Evolutionary conservation across 164 flowering plant genomes (phyloP).

Genomic region (Berberis thunbergii): DNA sequence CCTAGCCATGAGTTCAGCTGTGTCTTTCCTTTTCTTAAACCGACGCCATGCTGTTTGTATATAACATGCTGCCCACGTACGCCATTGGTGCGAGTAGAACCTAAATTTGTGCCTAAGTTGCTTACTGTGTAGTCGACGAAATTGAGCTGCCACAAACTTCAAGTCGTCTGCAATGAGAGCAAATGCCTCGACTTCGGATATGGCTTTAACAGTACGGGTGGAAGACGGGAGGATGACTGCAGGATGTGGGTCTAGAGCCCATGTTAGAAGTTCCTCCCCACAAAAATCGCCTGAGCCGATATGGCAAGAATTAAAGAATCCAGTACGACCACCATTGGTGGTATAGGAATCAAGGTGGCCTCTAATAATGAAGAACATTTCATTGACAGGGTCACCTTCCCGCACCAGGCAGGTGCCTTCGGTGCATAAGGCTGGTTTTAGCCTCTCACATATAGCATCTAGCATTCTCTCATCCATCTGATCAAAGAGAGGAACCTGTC

Average conservation of each 20-base stretch:
- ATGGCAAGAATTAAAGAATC: conserved; percentile 79
- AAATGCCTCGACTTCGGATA: conserved; percentile 80
- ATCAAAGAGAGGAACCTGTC: conserved; percentile 89
- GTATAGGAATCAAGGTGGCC: conserved; percentile 89
- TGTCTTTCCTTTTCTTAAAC: conserved; percentile 35
- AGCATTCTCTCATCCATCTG: conserved; percentile 90
- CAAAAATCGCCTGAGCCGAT: conserved; percentile 88
- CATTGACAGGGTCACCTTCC: conserved; percentile 89
- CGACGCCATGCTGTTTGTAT: conserved; percentile 88
- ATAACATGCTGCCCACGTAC: conserved; percentile 87
- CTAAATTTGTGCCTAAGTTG: conserved; percentile 73
- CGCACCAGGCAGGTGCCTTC: conserved; percentile 68
- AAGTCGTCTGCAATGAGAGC: conserved; percentile 74
- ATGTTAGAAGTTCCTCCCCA: conserved; percentile 86
- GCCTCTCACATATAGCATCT: conserved; percentile 91
- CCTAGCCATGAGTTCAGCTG: conserved; percentile 31
- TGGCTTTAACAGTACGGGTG: conserved; percentile 71
- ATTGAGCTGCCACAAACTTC: conserved; percentile 79
- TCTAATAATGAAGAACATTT: conserved; percentile 85
- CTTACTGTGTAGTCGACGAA: conserved; percentile 70
- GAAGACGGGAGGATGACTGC: conserved; percentile 61
- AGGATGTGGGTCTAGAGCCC: conserved; percentile 84
- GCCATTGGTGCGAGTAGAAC: conserved; percentile 87
- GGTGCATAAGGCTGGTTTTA: conserved; percentile 73
- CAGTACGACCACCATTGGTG: conserved; percentile 86